Conservation (phyloP, 768 basidiomycete genomes). For the Suillus luteus region DNA sequence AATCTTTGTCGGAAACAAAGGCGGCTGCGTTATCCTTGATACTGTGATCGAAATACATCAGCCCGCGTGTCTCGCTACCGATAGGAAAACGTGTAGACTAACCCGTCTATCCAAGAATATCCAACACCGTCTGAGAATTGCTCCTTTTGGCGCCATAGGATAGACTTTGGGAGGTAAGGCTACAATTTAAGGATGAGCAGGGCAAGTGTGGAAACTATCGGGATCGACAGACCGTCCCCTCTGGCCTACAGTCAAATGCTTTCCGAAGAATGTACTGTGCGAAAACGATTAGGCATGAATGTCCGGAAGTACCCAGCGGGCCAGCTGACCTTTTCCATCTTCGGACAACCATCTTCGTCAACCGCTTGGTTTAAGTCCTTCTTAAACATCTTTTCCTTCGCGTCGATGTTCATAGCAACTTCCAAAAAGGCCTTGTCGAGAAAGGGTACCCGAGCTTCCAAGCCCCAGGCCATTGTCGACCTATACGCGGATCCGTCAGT, state of each 20-base stretch:
- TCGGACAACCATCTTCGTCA: slow-evolving; percentile 85
- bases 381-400: slow-evolving; percentile 84
- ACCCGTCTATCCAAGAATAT: slow-evolving; percentile 99
- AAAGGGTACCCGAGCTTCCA: slow-evolving; percentile 98
- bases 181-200: slow-evolving; percentile 30
- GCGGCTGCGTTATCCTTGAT: slow-evolving; percentile 87
- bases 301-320: neutral
- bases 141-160: slow-evolving; percentile 99
- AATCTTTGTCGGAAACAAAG: slow-evolving; percentile 78
- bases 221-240: slow-evolving; percentile 59
- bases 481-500: slow-evolving; percentile 37
- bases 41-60: slow-evolving; percentile 39
- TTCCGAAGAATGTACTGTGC: slow-evolving; percentile 89
- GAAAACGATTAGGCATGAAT: slow-evolving; percentile 13
- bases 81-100: slow-evolving; percentile 21
- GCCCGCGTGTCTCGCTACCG: slow-evolving; percentile 3
- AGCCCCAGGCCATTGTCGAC: slow-evolving; percentile 99
- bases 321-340: slow-evolving; percentile 86
- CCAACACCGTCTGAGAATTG: slow-evolving; percentile 99
- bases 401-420: slow-evolving; percentile 86
- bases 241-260: slow-evolving; percentile 87
- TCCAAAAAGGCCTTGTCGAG: slow-evolving; percentile 96
- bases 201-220: neutral
- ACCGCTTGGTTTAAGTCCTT: slow-evolving; percentile 74
- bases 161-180: slow-evolving; percentile 92